phyloP scores from a whole-genome alignment of 805 yeast genomes.

The Kazachstania africana region DNA sequence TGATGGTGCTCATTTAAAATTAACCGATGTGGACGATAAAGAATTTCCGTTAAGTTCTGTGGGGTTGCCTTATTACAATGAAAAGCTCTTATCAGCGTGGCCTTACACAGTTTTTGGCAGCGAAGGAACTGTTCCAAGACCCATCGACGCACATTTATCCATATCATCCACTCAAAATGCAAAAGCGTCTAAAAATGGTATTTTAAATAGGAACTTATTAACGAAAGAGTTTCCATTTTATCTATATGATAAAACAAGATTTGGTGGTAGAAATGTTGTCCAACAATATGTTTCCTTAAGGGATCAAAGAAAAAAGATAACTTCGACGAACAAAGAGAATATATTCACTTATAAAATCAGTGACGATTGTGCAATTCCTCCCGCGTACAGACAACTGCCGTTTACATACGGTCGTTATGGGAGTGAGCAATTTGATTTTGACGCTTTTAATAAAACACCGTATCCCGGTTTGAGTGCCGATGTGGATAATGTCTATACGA shows the following conservation, averaged over 20 bases:
- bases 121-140: conserved; percentile 46
- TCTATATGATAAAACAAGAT: conserved; percentile 44
- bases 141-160: conserved; percentile 31
- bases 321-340: conserved; percentile 9
- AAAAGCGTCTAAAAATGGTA: conserved; percentile 1
- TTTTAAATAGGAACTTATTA: conserved; percentile 3
- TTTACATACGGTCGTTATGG: conserved; percentile 84
- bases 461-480: conserved; percentile 87
- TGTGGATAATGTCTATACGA: conserved; percentile 64
- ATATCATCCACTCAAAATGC: conserved; percentile 2
- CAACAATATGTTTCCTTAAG: conserved; percentile 31
- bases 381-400: conserved; percentile 61
- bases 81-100: conserved; percentile 71
- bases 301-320: conserved; percentile 16
- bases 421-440: conserved; percentile 87
- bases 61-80: conserved; percentile 82
- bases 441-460: conserved; percentile 60
- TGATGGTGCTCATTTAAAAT: conserved; percentile 20
- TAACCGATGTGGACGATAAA: conserved; percentile 31
- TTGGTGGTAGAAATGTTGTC: conserved; percentile 44
- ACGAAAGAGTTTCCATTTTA: conserved; percentile 32
- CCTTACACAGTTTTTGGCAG: conserved; percentile 51
- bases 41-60: conserved; percentile 52
- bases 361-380: conserved; percentile 42
- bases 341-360: conserved; percentile 15